Conservation (phyloP, 371 early-diverging fungal genomes). For the Mucor indicus region DNA sequence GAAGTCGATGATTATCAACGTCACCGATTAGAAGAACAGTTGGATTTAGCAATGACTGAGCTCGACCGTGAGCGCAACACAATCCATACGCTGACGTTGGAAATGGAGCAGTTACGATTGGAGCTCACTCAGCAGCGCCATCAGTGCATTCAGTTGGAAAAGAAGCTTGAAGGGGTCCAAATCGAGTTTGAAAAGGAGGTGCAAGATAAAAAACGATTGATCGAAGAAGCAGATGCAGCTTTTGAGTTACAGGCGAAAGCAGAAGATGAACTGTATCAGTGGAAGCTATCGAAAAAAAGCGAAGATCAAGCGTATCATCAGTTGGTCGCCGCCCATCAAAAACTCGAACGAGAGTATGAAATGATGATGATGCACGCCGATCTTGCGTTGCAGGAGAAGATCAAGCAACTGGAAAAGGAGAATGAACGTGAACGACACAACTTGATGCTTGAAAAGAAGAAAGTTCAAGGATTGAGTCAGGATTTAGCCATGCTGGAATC, state of each 20-base stretch:
- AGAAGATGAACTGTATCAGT: slow-evolving; percentile 38
- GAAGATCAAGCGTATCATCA: slow-evolving; percentile 36
- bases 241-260: slow-evolving; percentile 39
- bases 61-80: slow-evolving; percentile 26
- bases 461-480: slow-evolving; percentile 57
- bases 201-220: slow-evolving; percentile 34
- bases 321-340: slow-evolving; percentile 56
- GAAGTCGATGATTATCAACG: slow-evolving; percentile 29
- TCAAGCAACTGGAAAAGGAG: slow-evolving; percentile 46
- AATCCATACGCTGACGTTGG: slow-evolving; percentile 4
- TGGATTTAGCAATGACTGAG: slow-evolving; percentile 33
- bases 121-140: slow-evolving; percentile 21
- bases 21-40: slow-evolving; percentile 39
- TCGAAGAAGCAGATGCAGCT: slow-evolving; percentile 41
- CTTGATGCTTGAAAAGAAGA: slow-evolving; percentile 46
- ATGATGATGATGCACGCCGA: slow-evolving; percentile 34
- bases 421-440: slow-evolving; percentile 47
- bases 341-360: slow-evolving; percentile 73
- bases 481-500: slow-evolving; percentile 68
- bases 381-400: slow-evolving; percentile 29
- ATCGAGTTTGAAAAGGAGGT: slow-evolving; percentile 34
- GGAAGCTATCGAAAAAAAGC: slow-evolving; percentile 27
- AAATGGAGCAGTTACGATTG: slow-evolving; percentile 14
- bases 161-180: slow-evolving; percentile 19
- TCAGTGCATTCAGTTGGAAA: slow-evolving; percentile 15